Base-by-base conservation (phyloP, 2,329 filamentous ascomycete species). In the Ophidiomyces ophidiicola region DNA sequence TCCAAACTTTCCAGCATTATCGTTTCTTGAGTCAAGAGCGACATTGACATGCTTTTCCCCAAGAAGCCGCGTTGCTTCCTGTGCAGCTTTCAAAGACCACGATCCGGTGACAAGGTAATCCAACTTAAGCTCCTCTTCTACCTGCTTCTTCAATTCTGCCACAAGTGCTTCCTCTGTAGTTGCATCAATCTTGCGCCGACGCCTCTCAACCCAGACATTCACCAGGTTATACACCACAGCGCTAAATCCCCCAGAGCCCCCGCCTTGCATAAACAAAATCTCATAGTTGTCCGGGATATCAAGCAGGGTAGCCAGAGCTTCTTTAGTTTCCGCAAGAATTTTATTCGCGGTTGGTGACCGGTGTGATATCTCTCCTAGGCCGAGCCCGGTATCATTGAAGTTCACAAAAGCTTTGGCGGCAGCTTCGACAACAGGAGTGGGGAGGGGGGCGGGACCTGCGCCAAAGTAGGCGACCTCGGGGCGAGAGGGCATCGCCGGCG, bases 31-130 rank as follows among this genome's bases (percentile, higher is more conserved):
- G 60, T 94, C 85, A 8, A 77, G 64, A 7, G 73, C 86, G 21
- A 93, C 64, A 57, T 94, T 93, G 60, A 94, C 80, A 40, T 61
- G 59, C 56, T 87, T 76, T 2, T 78, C 61, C 14, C 88, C 87
- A 2, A 94, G 59, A 6, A 96, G 68, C 39, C 86, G 72, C 42
- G 70, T 70, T 3, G 82, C 86, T 63, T 96, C 88, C 58, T 86
- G 80, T 24, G 76, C 79, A 8, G 87, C 87, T 65, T 96, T 94
- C 49, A 84, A 68, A 12, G 83, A 92, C 84, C 86, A 96, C 39
- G 80, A 77, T 39, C 88, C 88, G 3, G 88, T 94, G 39, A 94
- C 76, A 32, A 94, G 63, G 62, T 94, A 96, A 62, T 96, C 88
- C 30, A 92, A 59, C 64, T 80, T 82, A 49, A 94, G 66, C 43